Base-by-base conservation (phyloP, 352 stramenopile genomes). In the Pythium vanterpoolii region DNA sequence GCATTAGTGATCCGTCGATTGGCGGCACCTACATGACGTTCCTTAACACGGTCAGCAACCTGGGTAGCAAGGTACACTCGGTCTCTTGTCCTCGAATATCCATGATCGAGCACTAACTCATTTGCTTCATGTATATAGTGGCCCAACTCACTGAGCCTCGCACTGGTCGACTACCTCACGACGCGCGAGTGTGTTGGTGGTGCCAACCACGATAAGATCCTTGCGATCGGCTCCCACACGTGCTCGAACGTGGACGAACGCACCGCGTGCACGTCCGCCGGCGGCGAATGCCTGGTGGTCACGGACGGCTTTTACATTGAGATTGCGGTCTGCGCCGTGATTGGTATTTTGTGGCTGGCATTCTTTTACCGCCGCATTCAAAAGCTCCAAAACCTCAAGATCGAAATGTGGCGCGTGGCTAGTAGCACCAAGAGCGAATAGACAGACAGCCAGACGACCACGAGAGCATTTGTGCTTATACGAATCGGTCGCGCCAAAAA, bases 1-100 rank as follows among this genome's bases (percentile, higher is more conserved):
- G 89, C 42, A 92, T 99, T 56, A 98, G 97, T 39, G 97, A 99
- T 70, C 96, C 96, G 16, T 89, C 87, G 14, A 99, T 99, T 69
- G 97, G 97, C 47, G 97, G 97, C 50, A 98, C 90, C 19, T 99
- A 99, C 83, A 99, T 99, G 97, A 99, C 97, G 30, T 93, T 99
- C 51, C 83, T 99, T 43, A 99, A 99, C 71, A 99, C 97, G 5
- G 89, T 99, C 64, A 93, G 94, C 40, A 99, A 99, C 75, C 67
- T 99, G 16, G 97, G 97, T 42, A 93, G 86, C 52, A 99, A 98
- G 60, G 77, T 87, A 72, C 33, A 39, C n/a, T n/a, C 3, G 0
- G 6, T 23, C 19, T 56, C 21, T 21, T 7, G 6, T 3, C 7
- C 19, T 21, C 34, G 33, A 23, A 19, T 21, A 43, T 5, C 47